phyloP scores from a whole-genome alignment of 2,329 filamentous ascomycete species.

The Mariannaea elegans region DNA sequence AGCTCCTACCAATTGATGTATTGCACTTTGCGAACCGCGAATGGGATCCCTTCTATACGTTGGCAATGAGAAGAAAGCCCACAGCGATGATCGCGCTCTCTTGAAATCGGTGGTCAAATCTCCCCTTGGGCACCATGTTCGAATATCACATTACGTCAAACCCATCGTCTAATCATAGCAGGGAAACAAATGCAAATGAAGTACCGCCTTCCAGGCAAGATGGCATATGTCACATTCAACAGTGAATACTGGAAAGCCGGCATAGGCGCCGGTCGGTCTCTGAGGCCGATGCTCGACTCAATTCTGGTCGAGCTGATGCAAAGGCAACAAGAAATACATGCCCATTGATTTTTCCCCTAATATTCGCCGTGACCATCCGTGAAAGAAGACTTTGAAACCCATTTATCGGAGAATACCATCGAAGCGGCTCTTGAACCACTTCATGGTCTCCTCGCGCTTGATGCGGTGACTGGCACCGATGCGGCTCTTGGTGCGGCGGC shows the following conservation, averaged over 20 bases:
- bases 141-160: not conserved
- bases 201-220: slow-evolving; percentile 33
- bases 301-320: slow-evolving; percentile 62
- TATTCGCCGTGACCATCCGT: slow-evolving; percentile 54
- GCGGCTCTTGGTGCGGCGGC: slow-evolving; percentile 86
- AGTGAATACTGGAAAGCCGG: slow-evolving; percentile 64
- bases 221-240: slow-evolving; percentile 50
- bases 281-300: slow-evolving; percentile 73
- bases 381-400: slow-evolving; percentile 44
- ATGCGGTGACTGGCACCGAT: slow-evolving; percentile 93
- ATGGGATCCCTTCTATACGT: not conserved
- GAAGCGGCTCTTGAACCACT: slow-evolving; percentile 93
- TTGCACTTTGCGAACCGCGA: too few species aligned
- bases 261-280: slow-evolving; percentile 74
- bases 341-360: slow-evolving; percentile 47
- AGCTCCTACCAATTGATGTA: too few species aligned
- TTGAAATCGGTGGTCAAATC: not conserved
- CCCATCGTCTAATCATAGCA: not conserved
- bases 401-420: slow-evolving; percentile 98
- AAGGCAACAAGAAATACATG: slow-evolving; percentile 56
- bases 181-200: slow-evolving; percentile 23
- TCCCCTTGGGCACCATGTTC: too few species aligned
- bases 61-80: not conserved
- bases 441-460: slow-evolving; percentile 93
- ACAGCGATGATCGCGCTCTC: too few species aligned